Conservation (phyloP, 2,329 filamentous ascomycete species). For the Sordariomycetes sp. region DNA sequence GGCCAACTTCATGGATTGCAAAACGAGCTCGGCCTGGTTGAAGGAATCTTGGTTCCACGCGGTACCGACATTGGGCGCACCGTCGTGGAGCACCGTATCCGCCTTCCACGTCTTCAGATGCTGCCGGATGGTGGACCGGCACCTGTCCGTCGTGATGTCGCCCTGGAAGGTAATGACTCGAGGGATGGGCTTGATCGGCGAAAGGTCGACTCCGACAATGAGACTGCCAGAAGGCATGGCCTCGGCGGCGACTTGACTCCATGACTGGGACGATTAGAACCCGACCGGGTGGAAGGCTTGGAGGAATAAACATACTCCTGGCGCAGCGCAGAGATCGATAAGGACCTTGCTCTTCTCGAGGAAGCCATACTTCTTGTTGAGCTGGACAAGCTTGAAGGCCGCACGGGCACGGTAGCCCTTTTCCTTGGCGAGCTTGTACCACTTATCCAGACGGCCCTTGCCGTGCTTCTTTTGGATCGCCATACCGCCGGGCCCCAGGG, state of each 20-base stretch:
- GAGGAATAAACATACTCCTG: slow-evolving; percentile 51
- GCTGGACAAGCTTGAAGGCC: slow-evolving; percentile 93
- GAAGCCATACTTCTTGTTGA: slow-evolving; percentile 99
- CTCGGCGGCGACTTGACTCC: slow-evolving; percentile 94
- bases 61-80: slow-evolving; percentile 94
- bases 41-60: slow-evolving; percentile 98
- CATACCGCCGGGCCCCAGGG: slow-evolving; percentile 42
- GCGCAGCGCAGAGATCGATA: slow-evolving; percentile 93
- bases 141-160: slow-evolving; percentile 97
- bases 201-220: slow-evolving; percentile 88
- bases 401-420: slow-evolving; percentile 94
- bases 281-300: not conserved
- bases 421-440: slow-evolving; percentile 97
- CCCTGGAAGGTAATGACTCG: slow-evolving; percentile 91
- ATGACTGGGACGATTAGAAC: slow-evolving; percentile 48
- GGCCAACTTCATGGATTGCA: slow-evolving; percentile 86
- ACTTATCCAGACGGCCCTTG: slow-evolving; percentile 97
- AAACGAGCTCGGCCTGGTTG: slow-evolving; percentile 85
- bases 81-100: slow-evolving; percentile 91
- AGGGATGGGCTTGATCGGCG: slow-evolving; percentile 92
- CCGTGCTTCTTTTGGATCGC: slow-evolving; percentile 98
- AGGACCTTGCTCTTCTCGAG: slow-evolving; percentile 93
- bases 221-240: slow-evolving; percentile 84
- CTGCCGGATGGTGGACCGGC: slow-evolving; percentile 74
- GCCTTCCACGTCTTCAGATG: slow-evolving; percentile 96